Percentiles rank a stretch among this genome's conserved stretches.
phyloP scores from a whole-genome alignment of 2,329 filamentous ascomycete genomes.

The Botryotinia globosa region DNA sequence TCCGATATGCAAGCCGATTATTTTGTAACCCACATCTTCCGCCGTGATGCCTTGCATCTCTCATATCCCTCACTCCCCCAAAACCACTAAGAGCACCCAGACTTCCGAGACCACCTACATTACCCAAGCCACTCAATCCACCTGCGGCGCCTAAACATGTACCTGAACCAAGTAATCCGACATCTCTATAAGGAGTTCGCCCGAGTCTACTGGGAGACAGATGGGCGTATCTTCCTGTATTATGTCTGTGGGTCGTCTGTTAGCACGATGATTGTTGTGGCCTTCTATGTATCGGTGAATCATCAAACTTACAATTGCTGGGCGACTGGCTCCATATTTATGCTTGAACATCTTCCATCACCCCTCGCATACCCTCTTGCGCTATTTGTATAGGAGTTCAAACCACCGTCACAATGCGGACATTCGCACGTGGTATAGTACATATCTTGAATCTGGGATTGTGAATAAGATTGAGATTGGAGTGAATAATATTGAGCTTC shows the following conservation, averaged over 20 bases:
- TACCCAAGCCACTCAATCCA: background rate
- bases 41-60: slow-evolving; percentile 5
- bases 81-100: background rate
- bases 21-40: slow-evolving; percentile 10
- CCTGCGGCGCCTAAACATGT: slow-evolving; percentile 1
- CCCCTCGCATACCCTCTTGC: background rate
- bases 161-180: slow-evolving; percentile 6
- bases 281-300: background rate
- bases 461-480: background rate
- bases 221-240: background rate
- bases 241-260: background rate
- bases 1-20: slow-evolving; percentile 2
- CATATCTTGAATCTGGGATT: slow-evolving; percentile 4
- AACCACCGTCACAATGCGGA: slow-evolving; percentile 14
- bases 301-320: slow-evolving; percentile 14
- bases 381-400: background rate
- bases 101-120: background rate
- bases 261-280: background rate
- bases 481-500: slow-evolving; percentile 7
- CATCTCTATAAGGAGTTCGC: slow-evolving; percentile 13
- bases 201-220: slow-evolving; percentile 4
- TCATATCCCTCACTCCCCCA: slow-evolving; percentile 7
- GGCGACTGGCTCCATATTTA: background rate
- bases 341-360: background rate
- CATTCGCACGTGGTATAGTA: slow-evolving; percentile 17